phyloP scores from a whole-genome alignment of 805 yeast genomes.

The Candida ulmi region DNA sequence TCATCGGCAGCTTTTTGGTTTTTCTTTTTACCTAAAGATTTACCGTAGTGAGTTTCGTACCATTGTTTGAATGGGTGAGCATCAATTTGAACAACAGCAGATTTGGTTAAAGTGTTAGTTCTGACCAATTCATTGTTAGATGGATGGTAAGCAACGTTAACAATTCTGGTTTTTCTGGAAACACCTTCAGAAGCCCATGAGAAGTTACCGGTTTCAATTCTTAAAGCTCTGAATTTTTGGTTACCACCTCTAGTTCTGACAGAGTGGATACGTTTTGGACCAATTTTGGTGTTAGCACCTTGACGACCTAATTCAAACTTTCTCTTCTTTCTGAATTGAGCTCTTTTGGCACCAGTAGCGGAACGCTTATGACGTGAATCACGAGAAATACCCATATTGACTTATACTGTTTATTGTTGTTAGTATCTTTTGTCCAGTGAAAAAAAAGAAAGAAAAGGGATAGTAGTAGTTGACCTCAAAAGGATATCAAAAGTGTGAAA shows the following conservation, averaged over 20 bases:
- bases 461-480: no score
- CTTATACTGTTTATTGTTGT: conserved; percentile 7
- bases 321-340: conserved; percentile 99
- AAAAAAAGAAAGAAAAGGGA: background rate
- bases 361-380: conserved; percentile 99
- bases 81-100: conserved; percentile 98
- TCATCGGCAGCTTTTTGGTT: conserved; percentile 29
- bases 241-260: conserved; percentile 99
- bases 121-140: conserved; percentile 99
- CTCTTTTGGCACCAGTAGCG: conserved; percentile 99
- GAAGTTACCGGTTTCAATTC: conserved; percentile 98
- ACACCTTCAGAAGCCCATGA: conserved; percentile 99
- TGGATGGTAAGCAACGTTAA: conserved; percentile 98
- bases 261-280: conserved; percentile 97
- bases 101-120: conserved; percentile 98
- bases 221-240: conserved; percentile 99
- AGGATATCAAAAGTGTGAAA: no score
- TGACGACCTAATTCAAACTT: conserved; percentile 99
- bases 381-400: conserved; percentile 99
- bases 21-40: conserved; percentile 83
- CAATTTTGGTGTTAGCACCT: conserved; percentile 98
- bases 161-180: conserved; percentile 98
- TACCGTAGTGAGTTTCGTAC: conserved; percentile 98
- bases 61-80: conserved; percentile 99
- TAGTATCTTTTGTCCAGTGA: conserved; percentile 7